phyloP scores from a whole-genome alignment of 345 rosid species.

The Populus alba region DNA sequence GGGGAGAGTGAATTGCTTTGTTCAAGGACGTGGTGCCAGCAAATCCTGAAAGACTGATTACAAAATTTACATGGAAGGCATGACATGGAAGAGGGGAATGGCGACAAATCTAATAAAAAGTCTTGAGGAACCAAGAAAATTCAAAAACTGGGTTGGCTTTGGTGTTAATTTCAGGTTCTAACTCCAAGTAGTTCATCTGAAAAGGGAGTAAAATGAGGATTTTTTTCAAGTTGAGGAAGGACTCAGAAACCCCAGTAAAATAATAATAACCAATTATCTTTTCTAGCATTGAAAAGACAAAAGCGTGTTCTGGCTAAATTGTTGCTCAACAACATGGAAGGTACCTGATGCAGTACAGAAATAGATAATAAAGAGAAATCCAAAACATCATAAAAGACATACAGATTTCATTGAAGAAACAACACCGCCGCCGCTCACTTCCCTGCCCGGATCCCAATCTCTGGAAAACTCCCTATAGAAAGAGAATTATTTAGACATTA shows the following conservation, averaged over 20 bases:
- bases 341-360: conserved; percentile 10
- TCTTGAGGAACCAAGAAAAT: not conserved
- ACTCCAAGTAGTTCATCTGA: not conserved
- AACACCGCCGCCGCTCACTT: conserved; percentile 54
- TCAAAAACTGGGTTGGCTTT: not conserved
- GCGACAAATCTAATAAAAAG: not conserved
- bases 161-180: not conserved
- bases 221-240: not conserved
- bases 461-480: conserved; percentile 57
- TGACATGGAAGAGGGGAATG: not conserved
- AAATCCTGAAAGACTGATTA: not conserved
- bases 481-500: not conserved
- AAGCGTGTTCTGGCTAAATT: not conserved
- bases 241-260: not conserved
- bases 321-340: not conserved
- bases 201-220: not conserved
- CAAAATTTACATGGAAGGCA: not conserved
- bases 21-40: not conserved
- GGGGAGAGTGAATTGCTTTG: not conserved
- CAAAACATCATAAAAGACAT: conserved; percentile 31
- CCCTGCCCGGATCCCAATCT: conserved; percentile 70
- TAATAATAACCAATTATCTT: not conserved
- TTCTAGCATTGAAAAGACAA: not conserved
- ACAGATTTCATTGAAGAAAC: conserved; percentile 53
- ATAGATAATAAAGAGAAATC: conserved; percentile 4